These are phyloP conservation scores for Aspergillus sp. DNA, from an alignment of 2,329 filamentous ascomycete genomes.

Conservation along the genomic window DNA sequence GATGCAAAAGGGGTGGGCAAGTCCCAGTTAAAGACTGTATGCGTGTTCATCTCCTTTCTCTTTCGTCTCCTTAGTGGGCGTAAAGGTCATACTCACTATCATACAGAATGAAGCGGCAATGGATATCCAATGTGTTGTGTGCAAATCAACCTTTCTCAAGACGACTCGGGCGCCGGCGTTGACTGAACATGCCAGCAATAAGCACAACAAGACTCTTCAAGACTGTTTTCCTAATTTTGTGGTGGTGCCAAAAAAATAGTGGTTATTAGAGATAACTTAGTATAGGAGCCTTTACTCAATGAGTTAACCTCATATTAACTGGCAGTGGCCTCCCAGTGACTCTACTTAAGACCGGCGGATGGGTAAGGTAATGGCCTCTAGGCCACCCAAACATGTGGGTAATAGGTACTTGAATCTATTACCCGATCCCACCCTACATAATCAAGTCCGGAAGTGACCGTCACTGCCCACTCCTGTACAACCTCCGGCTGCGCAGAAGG, in stretches of 20 bases:
- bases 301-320: too few relatives aligned
- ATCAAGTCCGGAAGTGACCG: too few relatives aligned
- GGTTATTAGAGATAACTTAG: too few relatives aligned
- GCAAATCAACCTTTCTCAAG: conserved; percentile 76
- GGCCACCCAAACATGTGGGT: too few relatives aligned
- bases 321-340: too few relatives aligned
- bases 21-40: conserved; percentile 67
- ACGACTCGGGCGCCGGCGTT: conserved; percentile 71
- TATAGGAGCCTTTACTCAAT: too few relatives aligned
- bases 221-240: conserved; percentile 64
- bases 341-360: too few relatives aligned
- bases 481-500: too few relatives aligned
- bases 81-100: conserved; percentile 1
- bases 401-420: too few relatives aligned
- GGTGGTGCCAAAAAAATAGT: conserved; percentile 10
- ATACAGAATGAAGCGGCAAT: conserved; percentile 68
- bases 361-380: too few relatives aligned
- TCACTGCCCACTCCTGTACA: too few relatives aligned
- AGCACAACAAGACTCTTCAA: conserved; percentile 68
- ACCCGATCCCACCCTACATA: too few relatives aligned
- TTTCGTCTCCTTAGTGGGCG: background rate
- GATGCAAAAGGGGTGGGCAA: conserved; percentile 53
- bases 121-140: conserved; percentile 72
- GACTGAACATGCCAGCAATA: conserved; percentile 69
- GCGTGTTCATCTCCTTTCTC: conserved; percentile 28